Percentiles rank a stretch among this genome's conserved stretches.
These are phyloP conservation scores for Piper betle DNA, from an alignment of 164 flowering plant species.

Conservation along the genomic window DNA sequence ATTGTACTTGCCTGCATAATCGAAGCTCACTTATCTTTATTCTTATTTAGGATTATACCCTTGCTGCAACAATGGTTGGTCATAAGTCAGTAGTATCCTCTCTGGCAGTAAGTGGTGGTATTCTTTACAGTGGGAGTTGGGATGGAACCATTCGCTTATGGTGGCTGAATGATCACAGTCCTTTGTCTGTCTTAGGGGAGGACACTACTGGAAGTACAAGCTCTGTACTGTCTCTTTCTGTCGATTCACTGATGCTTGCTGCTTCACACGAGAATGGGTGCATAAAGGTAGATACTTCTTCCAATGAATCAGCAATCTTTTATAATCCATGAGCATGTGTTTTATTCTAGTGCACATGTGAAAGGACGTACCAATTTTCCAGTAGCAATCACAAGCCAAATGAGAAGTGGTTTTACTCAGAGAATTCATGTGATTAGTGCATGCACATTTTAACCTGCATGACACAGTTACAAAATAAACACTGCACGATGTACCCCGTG, in stretches of 20 bases:
- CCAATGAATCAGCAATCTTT: background rate
- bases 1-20: background rate
- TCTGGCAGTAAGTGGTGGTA: conserved; percentile 42
- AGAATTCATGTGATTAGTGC: no score
- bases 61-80: conserved; percentile 62
- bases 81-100: conserved; percentile 83
- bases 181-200: conserved; percentile 66
- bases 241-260: conserved; percentile 28
- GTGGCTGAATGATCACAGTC: conserved; percentile 74
- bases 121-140: conserved; percentile 99
- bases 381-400: no score
- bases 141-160: conserved; percentile 89
- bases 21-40: background rate
- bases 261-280: conserved; percentile 69
- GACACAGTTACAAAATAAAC: no score
- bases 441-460: no score
- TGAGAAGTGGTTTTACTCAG: no score
- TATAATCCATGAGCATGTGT: no score
- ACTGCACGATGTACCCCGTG: no score
- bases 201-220: conserved; percentile 32
- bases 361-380: no score
- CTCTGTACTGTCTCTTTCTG: conserved; percentile 55
- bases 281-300: conserved; percentile 37
- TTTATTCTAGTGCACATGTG: no score
- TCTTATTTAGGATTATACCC: conserved; percentile 51